These are phyloP conservation scores for Catharanthus roseus DNA, from an alignment of 257 asterid species.

Conservation along the genomic window DNA sequence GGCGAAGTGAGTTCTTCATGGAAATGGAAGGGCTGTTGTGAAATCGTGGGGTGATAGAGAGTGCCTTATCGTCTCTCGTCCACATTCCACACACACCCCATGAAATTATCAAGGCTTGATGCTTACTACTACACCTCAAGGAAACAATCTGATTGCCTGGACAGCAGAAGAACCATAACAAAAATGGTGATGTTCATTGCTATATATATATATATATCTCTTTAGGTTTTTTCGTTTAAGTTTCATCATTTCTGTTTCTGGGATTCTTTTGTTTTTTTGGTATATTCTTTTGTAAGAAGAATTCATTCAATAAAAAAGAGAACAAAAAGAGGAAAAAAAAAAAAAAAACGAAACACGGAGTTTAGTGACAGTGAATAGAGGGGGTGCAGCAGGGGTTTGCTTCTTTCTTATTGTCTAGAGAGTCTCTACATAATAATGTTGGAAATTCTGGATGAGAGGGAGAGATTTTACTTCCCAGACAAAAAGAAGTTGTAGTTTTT, in stretches of 20 bases:
- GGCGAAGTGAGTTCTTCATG: slow-evolving; percentile 4
- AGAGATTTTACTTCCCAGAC: slow-evolving; percentile 1
- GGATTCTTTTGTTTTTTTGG: slow-evolving; percentile 31
- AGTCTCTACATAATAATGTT: slow-evolving; percentile 11
- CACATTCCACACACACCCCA: neutral
- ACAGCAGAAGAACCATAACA: slow-evolving; percentile 12
- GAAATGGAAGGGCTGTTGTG: neutral
- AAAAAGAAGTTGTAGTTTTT: neutral
- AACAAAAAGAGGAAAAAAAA: slow-evolving; percentile 9
- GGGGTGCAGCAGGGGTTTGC: slow-evolving; percentile 11
- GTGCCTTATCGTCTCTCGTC: slow-evolving; percentile 3
- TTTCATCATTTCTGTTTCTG: slow-evolving; percentile 13
- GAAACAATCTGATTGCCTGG: slow-evolving; percentile 5
- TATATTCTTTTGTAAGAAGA: slow-evolving; percentile 39
- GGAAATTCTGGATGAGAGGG: neutral
- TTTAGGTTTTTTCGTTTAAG: slow-evolving; percentile 7
- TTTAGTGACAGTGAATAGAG: slow-evolving; percentile 22
- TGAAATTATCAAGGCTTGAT: neutral
- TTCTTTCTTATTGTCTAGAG: neutral
- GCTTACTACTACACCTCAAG: neutral
- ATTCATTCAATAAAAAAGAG: slow-evolving; percentile 14
- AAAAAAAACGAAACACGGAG: slow-evolving; percentile 13
- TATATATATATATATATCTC: slow-evolving; percentile 11
- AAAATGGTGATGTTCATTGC: slow-evolving; percentile 29
- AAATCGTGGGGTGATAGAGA: neutral